Percentiles rank a stretch among this genome's conserved stretches.
These are phyloP conservation scores for Lepiota brunneoincarnata DNA, from an alignment of 768 basidiomycete genomes.

Conservation along the genomic window DNA sequence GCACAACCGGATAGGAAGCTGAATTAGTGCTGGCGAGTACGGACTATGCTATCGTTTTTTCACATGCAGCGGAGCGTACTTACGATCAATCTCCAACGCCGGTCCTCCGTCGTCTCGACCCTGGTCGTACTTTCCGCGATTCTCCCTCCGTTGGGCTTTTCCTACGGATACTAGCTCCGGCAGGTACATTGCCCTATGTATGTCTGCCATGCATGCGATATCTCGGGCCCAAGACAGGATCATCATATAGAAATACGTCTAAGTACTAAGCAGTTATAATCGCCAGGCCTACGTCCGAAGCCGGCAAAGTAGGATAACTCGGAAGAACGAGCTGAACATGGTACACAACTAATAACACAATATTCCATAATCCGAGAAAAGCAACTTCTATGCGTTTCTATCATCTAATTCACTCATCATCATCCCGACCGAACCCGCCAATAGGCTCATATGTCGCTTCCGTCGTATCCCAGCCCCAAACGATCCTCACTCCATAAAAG, in stretches of 20 bases:
- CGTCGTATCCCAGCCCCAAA: constrained; percentile 75
- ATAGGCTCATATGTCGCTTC: constrained; percentile 90
- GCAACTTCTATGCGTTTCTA: too few relatives aligned
- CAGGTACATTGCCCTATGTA: too few relatives aligned
- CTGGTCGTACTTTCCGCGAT: too few relatives aligned
- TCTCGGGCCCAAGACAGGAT: too few relatives aligned
- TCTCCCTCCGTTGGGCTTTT: too few relatives aligned
- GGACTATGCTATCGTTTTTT: not conserved
- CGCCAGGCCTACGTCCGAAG: not conserved
- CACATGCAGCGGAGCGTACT: not conserved
- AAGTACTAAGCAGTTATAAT: not conserved
- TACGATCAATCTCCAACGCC: constrained; percentile 5
- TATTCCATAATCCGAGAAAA: too few relatives aligned
- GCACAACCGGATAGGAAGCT: too few relatives aligned
- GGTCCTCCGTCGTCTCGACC: not conserved
- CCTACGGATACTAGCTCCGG: too few relatives aligned
- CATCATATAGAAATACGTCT: not conserved
- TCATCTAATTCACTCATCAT: constrained; percentile 34
- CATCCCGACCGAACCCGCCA: constrained; percentile 71
- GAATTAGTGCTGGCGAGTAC: too few relatives aligned
- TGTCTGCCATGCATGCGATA: too few relatives aligned
- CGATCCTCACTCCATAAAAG: constrained; percentile 65
- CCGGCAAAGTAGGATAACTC: too few relatives aligned
- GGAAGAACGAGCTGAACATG: not conserved
- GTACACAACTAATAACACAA: not conserved